A percentile compares a stretch with the other conserved stretches of the same genome.
These are phyloP conservation scores for Vanilla planifolia DNA, from an alignment of 106 monocot species.

Conservation along the genomic window DNA sequence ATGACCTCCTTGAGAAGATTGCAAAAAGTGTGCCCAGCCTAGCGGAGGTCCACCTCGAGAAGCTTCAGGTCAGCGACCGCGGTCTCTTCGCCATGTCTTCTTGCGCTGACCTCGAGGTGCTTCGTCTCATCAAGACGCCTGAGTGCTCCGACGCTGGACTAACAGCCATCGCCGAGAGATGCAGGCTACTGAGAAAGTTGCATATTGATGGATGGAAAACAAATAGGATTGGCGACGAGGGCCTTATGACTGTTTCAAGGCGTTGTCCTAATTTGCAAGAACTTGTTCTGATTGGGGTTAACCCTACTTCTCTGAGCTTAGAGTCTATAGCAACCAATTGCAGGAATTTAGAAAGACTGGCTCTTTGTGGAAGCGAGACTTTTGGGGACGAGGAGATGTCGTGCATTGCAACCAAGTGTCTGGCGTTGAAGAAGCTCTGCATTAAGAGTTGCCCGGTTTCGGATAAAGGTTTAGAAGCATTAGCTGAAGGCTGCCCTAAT, in stretches of 20 bases:
- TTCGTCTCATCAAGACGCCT: slow-evolving; percentile 75
- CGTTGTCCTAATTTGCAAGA: slow-evolving; percentile 62
- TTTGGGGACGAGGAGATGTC: slow-evolving; percentile 80
- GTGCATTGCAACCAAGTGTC: slow-evolving; percentile 72
- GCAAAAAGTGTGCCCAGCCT: slow-evolving; percentile 21
- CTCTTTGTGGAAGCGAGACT: slow-evolving; percentile 62
- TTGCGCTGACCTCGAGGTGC: slow-evolving; percentile 48
- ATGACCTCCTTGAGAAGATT: slow-evolving; percentile 42
- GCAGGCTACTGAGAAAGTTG: slow-evolving; percentile 58
- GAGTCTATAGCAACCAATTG: slow-evolving; percentile 53
- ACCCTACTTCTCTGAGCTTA: slow-evolving; percentile 55
- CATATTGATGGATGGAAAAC: slow-evolving; percentile 88
- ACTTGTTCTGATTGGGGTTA: slow-evolving; percentile 83
- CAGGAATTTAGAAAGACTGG: slow-evolving; percentile 48
- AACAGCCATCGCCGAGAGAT: slow-evolving; percentile 32
- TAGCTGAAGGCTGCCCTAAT: slow-evolving; percentile 70
- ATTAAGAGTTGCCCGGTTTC: slow-evolving; percentile 79
- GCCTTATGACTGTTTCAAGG: slow-evolving; percentile 33
- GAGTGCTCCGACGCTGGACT: slow-evolving; percentile 62
- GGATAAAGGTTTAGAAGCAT: slow-evolving; percentile 58
- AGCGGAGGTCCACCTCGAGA: slow-evolving; percentile 73
- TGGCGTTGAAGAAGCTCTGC: slow-evolving; percentile 71
- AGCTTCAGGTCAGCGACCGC: slow-evolving; percentile 60
- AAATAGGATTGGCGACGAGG: slow-evolving; percentile 65
- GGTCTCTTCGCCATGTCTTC: slow-evolving; percentile 37